A percentile compares a stretch with the other conserved stretches of the same genome.
phyloP scores from a whole-genome alignment of 2,329 filamentous ascomycete genomes.

The Neonectria sp. region DNA sequence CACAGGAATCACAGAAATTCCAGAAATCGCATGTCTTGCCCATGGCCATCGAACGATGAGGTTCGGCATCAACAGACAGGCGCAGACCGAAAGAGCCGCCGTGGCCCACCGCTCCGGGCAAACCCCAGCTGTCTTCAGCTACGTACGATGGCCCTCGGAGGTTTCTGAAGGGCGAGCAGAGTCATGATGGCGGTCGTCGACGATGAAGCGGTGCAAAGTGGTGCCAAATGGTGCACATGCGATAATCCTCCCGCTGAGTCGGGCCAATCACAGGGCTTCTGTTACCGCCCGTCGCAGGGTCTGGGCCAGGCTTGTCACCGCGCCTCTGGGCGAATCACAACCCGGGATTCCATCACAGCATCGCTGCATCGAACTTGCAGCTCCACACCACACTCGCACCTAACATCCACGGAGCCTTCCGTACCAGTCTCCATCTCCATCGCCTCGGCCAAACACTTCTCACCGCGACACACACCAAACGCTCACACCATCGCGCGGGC shows the following conservation, averaged over 20 bases:
- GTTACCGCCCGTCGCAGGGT: conserved; percentile 44
- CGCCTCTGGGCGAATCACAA: conserved; percentile 42
- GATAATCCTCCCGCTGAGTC: conserved; percentile 3
- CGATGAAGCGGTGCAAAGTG: conserved; percentile 20
- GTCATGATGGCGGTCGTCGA: conserved; percentile 10
- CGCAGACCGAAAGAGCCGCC: background rate
- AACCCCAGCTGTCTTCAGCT: background rate
- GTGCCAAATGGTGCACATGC: conserved; percentile 6
- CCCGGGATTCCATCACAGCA: conserved; percentile 33
- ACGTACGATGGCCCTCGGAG: background rate
- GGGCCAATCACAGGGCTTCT: conserved; percentile 40
- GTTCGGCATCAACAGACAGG: conserved; percentile 12
- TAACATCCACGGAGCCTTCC: no score
- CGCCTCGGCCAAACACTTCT: conserved; percentile 21
- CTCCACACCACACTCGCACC: conserved; percentile 33
- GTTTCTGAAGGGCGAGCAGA: background rate
- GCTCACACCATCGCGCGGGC: conserved; percentile 2
- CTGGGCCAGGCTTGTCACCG: conserved; percentile 35
- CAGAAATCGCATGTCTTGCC: conserved; percentile 24
- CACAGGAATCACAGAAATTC: background rate
- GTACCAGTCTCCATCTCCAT: conserved; percentile 26
- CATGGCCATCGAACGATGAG: conserved; percentile 24
- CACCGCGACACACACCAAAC: conserved; percentile 20
- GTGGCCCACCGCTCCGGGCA: conserved; percentile 5
- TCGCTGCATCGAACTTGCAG: conserved; percentile 35